Base-by-base conservation (phyloP, 2,329 filamentous ascomycete species). In the Macrophomina phaseolina region DNA sequence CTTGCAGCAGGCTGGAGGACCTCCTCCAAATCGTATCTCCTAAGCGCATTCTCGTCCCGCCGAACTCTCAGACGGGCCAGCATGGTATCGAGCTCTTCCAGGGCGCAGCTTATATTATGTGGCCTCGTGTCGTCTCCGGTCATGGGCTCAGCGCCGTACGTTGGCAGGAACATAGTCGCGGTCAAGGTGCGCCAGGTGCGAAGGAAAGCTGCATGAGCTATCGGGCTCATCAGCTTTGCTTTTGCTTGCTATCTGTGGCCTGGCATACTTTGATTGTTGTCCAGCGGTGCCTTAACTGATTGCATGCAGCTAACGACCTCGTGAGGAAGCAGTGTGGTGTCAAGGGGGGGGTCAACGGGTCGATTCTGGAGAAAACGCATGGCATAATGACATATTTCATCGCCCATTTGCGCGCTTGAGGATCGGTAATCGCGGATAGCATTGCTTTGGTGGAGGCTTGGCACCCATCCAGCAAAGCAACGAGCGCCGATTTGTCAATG, bases 301-400 rank as follows among this genome's bases (percentile, higher is more conserved):
- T 71, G 66, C 28, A 73, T 70, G 48, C 70, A 74, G 55, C 67
- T 63, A 0, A 70, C 68, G 3, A 76, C 51, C 30, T 76, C 75
- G 8, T 67, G 67, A 4, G 77, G 76, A 4, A 79, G 66, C 23
- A 79, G 70, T 12, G 70, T 73, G 3, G 65, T 70, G 5, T 66
- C 61, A 1, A 18, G 70, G 66, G 2, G 2, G 70, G 68, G 16
- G 61, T 63, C 9, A 68, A 58, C 12, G 70, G 66, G 30, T 69
- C 70, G 14, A 76, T 70, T 12, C 71, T 69, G 0, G 73, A 72
- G 7, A 76, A 65, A 2, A 76, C 51, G 0, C 73, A 71, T 72
- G 74, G 76, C 18, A 75, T 75, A 49, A 78, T 75, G 18, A 70
- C 72, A 48, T 76, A 76, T 9, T 75, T 67, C 5, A 78, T 65